Evolutionary conservation across 345 rosid species (phyloP).

Genomic region (Mercurialis annua): DNA sequence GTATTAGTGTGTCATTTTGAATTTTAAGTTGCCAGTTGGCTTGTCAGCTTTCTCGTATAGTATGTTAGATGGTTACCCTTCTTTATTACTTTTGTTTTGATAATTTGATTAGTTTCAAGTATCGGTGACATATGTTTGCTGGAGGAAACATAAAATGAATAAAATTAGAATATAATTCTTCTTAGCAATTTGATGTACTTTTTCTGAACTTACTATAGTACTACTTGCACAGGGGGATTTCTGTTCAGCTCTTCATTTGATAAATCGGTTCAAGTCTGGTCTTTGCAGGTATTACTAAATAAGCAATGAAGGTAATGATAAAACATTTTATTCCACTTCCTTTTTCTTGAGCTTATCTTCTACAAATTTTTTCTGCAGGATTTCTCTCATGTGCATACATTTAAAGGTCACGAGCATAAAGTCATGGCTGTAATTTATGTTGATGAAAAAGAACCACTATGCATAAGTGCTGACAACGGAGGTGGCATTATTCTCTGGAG

Average conservation of each 20-base stretch:
- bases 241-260: constrained; percentile 85
- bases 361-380: constrained; percentile 49
- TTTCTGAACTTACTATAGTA: constrained; percentile 18
- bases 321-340: background rate
- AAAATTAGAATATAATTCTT: background rate
- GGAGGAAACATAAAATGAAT: no score
- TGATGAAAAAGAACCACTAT: constrained; percentile 59
- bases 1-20: background rate
- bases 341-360: constrained; percentile 7
- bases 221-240: constrained; percentile 64
- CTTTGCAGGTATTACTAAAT: constrained; percentile 87
- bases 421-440: constrained; percentile 66
- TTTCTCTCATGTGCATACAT: constrained; percentile 71
- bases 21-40: background rate
- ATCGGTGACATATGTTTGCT: no score
- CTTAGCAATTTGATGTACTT: constrained; percentile 7
- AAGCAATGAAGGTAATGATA: constrained; percentile 4
- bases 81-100: background rate
- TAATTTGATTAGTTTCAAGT: no score
- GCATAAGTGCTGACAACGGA: constrained; percentile 80
- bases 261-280: constrained; percentile 77
- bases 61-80: background rate
- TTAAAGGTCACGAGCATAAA: constrained; percentile 83
- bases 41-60: background rate
- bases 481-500: constrained; percentile 89